Conservation (phyloP, 2,329 filamentous ascomycete genomes). For the Ascomycota sp. region DNA sequence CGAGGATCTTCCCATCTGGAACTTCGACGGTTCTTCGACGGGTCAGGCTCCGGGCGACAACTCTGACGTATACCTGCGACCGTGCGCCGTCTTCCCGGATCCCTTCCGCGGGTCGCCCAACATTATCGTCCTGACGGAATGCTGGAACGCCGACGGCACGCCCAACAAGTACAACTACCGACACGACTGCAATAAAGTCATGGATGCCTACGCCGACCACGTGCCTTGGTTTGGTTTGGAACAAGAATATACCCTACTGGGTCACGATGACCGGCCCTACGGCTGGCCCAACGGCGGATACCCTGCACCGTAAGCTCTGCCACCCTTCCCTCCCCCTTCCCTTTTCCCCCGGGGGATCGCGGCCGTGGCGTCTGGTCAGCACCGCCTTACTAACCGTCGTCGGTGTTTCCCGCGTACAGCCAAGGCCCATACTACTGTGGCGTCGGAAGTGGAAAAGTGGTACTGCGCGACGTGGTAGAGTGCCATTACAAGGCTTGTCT, state of each 20-base stretch:
- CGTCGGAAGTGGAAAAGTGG: constrained; percentile 92
- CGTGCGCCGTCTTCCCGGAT: constrained; percentile 73
- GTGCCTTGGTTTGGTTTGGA: constrained; percentile 96
- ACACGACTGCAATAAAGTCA: constrained; percentile 73
- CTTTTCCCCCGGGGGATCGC: no score
- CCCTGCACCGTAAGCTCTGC: constrained; percentile 44
- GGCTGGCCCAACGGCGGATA: constrained; percentile 53
- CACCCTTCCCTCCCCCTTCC: no score
- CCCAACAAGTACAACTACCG: constrained; percentile 99
- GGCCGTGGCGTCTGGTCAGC: no score
- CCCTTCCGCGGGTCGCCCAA: constrained; percentile 81
- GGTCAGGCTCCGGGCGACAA: constrained; percentile 84
- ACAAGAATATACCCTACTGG: constrained; percentile 76
- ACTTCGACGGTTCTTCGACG: constrained; percentile 63
- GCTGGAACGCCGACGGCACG: constrained; percentile 80
- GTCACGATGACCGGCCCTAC: constrained; percentile 68
- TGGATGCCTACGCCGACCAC: constrained; percentile 67
- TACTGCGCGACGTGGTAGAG: constrained; percentile 95
- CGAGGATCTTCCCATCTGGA: constrained; percentile 32
- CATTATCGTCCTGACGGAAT: constrained; percentile 85
- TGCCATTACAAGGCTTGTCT: constrained; percentile 41
- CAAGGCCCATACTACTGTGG: constrained; percentile 45
- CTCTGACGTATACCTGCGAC: constrained; percentile 92
- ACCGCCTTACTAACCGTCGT: constrained; percentile 5
- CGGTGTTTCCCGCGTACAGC: constrained; percentile 5